Evolutionary conservation across 768 basidiomycete species (phyloP).

Genomic region (Nidularia pulvinata): DNA sequence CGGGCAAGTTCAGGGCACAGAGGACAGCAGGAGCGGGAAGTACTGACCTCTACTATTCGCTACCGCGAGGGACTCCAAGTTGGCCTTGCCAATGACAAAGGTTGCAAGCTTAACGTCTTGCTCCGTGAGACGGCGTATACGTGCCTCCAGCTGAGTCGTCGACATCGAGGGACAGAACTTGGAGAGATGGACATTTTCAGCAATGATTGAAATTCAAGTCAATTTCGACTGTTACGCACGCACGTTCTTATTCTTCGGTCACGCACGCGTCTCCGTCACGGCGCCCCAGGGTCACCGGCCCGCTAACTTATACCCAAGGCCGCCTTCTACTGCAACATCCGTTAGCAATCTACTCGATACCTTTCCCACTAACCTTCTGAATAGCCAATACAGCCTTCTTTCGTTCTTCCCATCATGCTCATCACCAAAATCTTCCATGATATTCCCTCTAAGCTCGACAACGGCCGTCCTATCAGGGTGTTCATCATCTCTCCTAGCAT

Average conservation of each 20-base stretch:
- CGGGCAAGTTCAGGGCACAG: conserved; percentile 1
- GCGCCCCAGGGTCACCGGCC: no score
- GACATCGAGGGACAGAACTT: not conserved
- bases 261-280: not conserved
- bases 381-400: no score
- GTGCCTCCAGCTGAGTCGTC: conserved; percentile 39
- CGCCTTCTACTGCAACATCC: no score
- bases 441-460: conserved; percentile 66
- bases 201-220: no score
- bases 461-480: conserved; percentile 70
- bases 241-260: conserved; percentile 1
- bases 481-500: conserved; percentile 82
- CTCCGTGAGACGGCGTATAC: conserved; percentile 51
- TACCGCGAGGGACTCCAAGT: conserved; percentile 64
- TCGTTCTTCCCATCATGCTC: conserved; percentile 59
- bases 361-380: no score
- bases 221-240: no score
- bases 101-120: conserved; percentile 60
- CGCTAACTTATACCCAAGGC: no score
- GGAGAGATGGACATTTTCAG: not conserved
- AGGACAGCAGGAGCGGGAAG: not conserved
- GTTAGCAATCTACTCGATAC: no score
- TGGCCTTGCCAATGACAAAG: conserved; percentile 64
- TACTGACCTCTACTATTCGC: conserved; percentile 63
- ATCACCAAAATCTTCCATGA: conserved; percentile 81